Conservation (phyloP, 192 early-diverging fungal genomes). For the Entomortierella beljakovae region DNA sequence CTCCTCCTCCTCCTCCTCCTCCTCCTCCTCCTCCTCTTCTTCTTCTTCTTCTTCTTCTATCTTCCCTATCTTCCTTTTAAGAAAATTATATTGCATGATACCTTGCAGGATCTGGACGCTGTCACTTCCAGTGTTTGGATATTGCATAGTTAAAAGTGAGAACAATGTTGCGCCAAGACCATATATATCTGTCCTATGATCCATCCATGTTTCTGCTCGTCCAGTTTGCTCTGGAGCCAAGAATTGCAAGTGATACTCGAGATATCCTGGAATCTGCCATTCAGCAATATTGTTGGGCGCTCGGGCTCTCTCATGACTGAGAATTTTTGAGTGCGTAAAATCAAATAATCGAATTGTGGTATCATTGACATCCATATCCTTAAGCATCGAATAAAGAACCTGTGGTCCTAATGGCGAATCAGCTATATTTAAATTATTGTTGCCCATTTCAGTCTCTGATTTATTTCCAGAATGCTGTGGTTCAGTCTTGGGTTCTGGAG, state of each 20-base stretch:
- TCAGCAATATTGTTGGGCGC: constrained; percentile 51
- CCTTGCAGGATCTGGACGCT: constrained; percentile 53
- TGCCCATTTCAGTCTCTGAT: neutral
- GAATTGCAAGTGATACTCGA: constrained; percentile 49
- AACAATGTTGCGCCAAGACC: constrained; percentile 39
- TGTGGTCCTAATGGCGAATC: neutral
- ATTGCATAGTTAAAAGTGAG: constrained; percentile 49
- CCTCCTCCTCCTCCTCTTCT: too few relatives aligned
- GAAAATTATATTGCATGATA: neutral
- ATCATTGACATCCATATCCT: constrained; percentile 39
- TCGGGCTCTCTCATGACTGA: constrained; percentile 48
- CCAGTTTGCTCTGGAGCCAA: constrained; percentile 49
- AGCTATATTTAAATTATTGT: neutral
- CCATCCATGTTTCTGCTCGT: constrained; percentile 55
- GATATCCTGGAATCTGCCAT: constrained; percentile 46
- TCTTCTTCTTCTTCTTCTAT: too few relatives aligned
- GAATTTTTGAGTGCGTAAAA: constrained; percentile 48
- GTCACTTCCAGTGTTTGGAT: constrained; percentile 37
- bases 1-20: too few relatives aligned
- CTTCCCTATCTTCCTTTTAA: neutral
- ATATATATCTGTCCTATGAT: constrained; percentile 49
- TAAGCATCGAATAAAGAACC: constrained; percentile 4
- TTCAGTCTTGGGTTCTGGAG: constrained; percentile 2
- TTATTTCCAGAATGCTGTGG: neutral
- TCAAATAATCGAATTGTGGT: constrained; percentile 40